Conservation (phyloP, 106 monocot genomes). For the Phalaenopsis aphrodite region DNA sequence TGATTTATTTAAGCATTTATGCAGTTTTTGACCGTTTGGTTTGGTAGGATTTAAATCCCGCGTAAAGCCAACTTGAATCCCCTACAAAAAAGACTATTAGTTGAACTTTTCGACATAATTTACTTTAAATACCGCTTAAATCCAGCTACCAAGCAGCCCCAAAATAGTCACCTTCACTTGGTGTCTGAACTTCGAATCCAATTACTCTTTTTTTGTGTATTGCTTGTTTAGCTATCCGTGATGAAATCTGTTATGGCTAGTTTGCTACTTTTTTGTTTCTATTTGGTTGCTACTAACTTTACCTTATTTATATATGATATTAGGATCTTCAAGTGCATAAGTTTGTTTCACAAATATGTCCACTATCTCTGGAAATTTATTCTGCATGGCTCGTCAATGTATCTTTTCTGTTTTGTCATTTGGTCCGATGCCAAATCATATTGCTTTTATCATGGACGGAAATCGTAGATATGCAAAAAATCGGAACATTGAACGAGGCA, state of each 20-base stretch:
- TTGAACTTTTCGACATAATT: too few species aligned
- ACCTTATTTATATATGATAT: not conserved
- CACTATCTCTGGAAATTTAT: not conserved
- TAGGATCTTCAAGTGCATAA: not conserved
- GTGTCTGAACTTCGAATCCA: too few species aligned
- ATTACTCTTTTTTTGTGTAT: too few species aligned
- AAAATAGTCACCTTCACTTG: too few species aligned
- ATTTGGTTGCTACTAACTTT: not conserved
- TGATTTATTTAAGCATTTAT: too few species aligned
- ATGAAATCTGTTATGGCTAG: not conserved
- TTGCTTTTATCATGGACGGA: conserved; percentile 57
- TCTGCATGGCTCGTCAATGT: conserved; percentile 1
- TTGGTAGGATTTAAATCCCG: too few species aligned
- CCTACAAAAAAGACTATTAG: too few species aligned
- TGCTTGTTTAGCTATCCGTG: not conserved
- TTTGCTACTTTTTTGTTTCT: not conserved
- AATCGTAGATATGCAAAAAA: conserved; percentile 38
- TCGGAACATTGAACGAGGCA: not conserved
- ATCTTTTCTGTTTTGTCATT: not conserved
- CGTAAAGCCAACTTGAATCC: too few species aligned
- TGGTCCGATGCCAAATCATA: conserved; percentile 33
- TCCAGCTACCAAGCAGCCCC: too few species aligned
- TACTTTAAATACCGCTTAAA: too few species aligned
- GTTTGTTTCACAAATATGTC: not conserved
- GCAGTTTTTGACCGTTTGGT: too few species aligned